Evolutionary conservation across 805 yeast genomes (phyloP), one percentile per base, ranked within the genome.

Genomic region (Metschnikowia continentalis): DNA sequence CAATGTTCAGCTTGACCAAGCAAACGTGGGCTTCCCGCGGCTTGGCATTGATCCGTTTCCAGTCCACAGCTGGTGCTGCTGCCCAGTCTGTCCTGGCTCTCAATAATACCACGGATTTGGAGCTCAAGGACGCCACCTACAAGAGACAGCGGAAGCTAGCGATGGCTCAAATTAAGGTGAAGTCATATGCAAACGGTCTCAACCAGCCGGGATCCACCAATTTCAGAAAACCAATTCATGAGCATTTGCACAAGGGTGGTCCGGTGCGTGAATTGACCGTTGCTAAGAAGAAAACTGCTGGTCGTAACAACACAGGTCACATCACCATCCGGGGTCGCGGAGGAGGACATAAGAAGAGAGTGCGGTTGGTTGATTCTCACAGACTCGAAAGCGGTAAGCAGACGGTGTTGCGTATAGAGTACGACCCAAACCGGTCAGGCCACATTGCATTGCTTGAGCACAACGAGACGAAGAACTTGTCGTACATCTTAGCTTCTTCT

Each of bases 251-350:
- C 79, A 87, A 84, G 64, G 97, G 97, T 8, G 77, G 84, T 49
- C 97, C 98, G 1, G 71, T 86, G 51, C 77, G 77, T 64, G 82
- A 83, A 42, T 77, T 94, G 63, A 92, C 99, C 0, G 78, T 78
- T 33, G 80, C 90, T 15, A 81, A 80, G 62, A 80, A 83, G 63
- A 79, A 81, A 50, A 82, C 83, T 44, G 86, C 96, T 48, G 99
- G 99, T 57, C 84, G 99, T 74, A 91, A 92, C 68, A 77, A 86
- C 69, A 75, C 86, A 3, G 99, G 99, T 58, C 79, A 81, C 59
- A 89, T 94, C 61, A 90, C 96, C 4, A 86, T 89, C 43, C 82
- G 99, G 66, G 97, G 94, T 68, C 83, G 95, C 68, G 99, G 98
- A 67, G 99, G 99, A 62, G 98, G 98, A 35, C 94, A 88, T 67